phyloP scores from a whole-genome alignment of 2,329 filamentous ascomycete genomes.

The Exophiala sp. region DNA sequence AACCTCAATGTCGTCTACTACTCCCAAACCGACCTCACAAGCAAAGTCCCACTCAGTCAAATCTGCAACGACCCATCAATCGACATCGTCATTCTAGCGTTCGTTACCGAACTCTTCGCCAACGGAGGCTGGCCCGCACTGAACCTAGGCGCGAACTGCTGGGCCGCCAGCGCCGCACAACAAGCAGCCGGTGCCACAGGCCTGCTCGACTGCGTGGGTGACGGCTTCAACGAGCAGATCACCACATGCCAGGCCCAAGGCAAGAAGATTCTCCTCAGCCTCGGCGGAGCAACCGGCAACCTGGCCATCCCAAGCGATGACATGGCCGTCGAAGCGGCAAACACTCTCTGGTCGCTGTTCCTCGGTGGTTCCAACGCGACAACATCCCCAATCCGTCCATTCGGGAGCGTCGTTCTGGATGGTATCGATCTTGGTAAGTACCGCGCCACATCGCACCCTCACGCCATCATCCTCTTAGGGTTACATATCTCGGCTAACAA shows the following conservation, averaged over 20 bases:
- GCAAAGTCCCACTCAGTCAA: constrained; percentile 21
- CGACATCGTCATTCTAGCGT: constrained; percentile 33
- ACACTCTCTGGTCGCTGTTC: constrained; percentile 51
- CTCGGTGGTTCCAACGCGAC: constrained; percentile 40
- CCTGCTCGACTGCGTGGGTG: constrained; percentile 24
- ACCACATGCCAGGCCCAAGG: constrained; percentile 37
- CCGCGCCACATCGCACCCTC: constrained; percentile 10
- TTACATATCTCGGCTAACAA: no score
- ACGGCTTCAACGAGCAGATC: constrained; percentile 21
- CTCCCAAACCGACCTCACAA: constrained; percentile 28
- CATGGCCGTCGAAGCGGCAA: constrained; percentile 45
- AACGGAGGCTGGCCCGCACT: constrained; percentile 25
- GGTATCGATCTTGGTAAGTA: constrained; percentile 52
- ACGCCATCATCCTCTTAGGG: no score
- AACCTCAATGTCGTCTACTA: constrained; percentile 30
- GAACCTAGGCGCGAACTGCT: constrained; percentile 31
- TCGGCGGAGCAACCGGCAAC: constrained; percentile 42
- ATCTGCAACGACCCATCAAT: constrained; percentile 30
- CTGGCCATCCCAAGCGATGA: constrained; percentile 43
- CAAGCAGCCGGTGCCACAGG: constrained; percentile 26
- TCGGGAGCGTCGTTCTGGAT: constrained; percentile 46
- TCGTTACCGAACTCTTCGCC: constrained; percentile 27
- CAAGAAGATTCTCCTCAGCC: constrained; percentile 45
- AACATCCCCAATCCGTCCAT: constrained; percentile 44
- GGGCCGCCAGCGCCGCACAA: constrained; percentile 22